Conservation (phyloP, 805 yeast genomes). For the Wickerhamomyces tratensis region DNA sequence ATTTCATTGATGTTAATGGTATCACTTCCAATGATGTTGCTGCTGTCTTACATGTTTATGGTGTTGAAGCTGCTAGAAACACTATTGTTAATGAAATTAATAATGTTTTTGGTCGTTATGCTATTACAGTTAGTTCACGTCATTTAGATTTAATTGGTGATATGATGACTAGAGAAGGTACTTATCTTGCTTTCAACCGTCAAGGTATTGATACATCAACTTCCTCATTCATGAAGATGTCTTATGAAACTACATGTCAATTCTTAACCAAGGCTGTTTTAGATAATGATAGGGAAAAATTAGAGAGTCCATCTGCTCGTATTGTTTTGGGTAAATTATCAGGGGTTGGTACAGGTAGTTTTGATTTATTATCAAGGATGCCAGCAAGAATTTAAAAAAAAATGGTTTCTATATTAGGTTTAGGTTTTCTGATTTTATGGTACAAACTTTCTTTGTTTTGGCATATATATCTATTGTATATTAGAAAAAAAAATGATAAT, state of each 20-base stretch:
- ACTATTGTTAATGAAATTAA: slow-evolving; percentile 94
- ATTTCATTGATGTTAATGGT: slow-evolving; percentile 81
- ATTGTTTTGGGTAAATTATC: slow-evolving; percentile 87
- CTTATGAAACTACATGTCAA: slow-evolving; percentile 97
- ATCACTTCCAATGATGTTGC: slow-evolving; percentile 89
- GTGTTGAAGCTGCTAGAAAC: slow-evolving; percentile 98
- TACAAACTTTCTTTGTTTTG: no score
- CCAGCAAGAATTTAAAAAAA: slow-evolving; percentile 14
- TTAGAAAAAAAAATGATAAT: no score
- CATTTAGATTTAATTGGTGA: slow-evolving; percentile 97
- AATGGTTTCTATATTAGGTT: no score
- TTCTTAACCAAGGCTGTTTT: slow-evolving; percentile 94
- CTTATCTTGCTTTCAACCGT: slow-evolving; percentile 92
- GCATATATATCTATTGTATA: no score
- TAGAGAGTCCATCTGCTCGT: slow-evolving; percentile 89
- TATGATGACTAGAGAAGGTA: slow-evolving; percentile 98
- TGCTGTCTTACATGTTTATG: slow-evolving; percentile 83
- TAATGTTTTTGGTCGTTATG: slow-evolving; percentile 93
- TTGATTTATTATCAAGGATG: slow-evolving; percentile 55
- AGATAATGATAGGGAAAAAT: slow-evolving; percentile 80
- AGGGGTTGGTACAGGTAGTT: slow-evolving; percentile 92
- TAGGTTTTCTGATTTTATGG: not conserved
- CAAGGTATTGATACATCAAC: slow-evolving; percentile 96
- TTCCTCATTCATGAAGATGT: slow-evolving; percentile 97
- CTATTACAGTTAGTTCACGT: slow-evolving; percentile 84